phyloP scores from a whole-genome alignment of 2,329 filamentous ascomycete species.

The Elsinoe perseae region DNA sequence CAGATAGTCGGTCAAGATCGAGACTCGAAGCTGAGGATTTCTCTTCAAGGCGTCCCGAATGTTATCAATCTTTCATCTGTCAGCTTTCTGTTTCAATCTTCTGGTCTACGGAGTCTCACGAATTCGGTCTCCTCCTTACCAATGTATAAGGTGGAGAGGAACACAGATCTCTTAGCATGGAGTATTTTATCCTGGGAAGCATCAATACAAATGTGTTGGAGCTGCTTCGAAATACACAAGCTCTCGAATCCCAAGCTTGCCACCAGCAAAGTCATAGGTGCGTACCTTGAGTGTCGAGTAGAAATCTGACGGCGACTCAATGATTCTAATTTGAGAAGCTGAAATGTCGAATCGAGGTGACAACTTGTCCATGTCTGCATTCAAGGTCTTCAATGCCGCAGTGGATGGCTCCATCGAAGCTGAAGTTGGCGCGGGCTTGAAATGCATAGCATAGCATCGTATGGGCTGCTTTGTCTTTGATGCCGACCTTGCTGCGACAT shows the following conservation, averaged over 20 bases:
- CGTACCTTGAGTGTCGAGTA: slow-evolving; percentile 80
- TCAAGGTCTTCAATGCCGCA: slow-evolving; percentile 47
- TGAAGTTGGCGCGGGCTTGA: slow-evolving; percentile 1
- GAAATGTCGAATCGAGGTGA: slow-evolving; percentile 84
- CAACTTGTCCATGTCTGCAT: slow-evolving; percentile 73
- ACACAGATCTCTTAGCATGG: slow-evolving; percentile 69
- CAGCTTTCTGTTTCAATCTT: neutral
- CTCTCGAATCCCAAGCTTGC: too few relatives aligned
- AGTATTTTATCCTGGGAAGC: slow-evolving; percentile 64
- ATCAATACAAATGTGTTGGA: too few relatives aligned
- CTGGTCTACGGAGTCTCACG: slow-evolving; percentile 35
- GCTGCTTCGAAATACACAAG: too few relatives aligned
- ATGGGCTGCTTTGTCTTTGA: neutral
- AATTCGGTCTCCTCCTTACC: slow-evolving; percentile 88
- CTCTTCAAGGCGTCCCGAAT: slow-evolving; percentile 64
- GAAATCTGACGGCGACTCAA: slow-evolving; percentile 78
- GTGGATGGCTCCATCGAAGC: slow-evolving; percentile 6
- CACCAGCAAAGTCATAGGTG: neutral
- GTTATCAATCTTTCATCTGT: slow-evolving; percentile 55
- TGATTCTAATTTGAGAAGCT: slow-evolving; percentile 69
- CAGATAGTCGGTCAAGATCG: slow-evolving; percentile 83
- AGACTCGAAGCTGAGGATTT: slow-evolving; percentile 72
- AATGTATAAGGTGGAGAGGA: slow-evolving; percentile 93
- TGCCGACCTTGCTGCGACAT: neutral
- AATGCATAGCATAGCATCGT: neutral